Conservation (phyloP, 345 rosid species). For the Capsella bursapastoris region DNA sequence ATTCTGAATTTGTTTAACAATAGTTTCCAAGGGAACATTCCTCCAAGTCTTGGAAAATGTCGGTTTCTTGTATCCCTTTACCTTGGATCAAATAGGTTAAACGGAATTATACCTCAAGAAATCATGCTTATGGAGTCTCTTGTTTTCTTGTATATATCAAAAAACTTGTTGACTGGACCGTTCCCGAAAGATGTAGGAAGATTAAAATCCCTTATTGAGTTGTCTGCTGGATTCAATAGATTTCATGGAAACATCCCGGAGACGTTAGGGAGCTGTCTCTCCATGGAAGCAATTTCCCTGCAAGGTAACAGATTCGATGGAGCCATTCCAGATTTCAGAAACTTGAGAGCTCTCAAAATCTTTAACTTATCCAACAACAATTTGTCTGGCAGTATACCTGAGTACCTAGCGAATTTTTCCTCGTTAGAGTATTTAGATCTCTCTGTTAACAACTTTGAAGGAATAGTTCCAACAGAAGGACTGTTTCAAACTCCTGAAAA, state of each 20-base stretch:
- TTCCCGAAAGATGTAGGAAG: constrained; percentile 22
- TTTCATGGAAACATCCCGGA: constrained; percentile 10
- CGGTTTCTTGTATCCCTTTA: neutral
- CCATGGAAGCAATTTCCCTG: neutral
- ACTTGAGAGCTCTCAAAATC: neutral
- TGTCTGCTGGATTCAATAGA: neutral
- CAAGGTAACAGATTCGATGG: constrained; percentile 24
- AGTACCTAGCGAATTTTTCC: constrained; percentile 13
- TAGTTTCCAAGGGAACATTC: constrained; percentile 55
- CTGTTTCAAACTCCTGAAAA: constrained; percentile 23
- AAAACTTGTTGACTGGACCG: constrained; percentile 5
- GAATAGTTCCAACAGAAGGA: constrained; percentile 37
- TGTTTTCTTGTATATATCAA: neutral
- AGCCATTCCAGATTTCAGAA: constrained; percentile 31
- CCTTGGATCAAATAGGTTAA: neutral
- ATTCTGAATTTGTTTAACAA: constrained; percentile 50
- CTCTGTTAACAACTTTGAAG: constrained; percentile 41
- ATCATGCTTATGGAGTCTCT: neutral
- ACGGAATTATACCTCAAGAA: constrained; percentile 9
- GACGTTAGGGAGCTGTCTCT: constrained; percentile 20
- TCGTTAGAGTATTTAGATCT: constrained; percentile 15
- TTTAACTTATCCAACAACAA: constrained; percentile 17
- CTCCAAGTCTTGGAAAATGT: constrained; percentile 61
- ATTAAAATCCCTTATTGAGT: neutral
- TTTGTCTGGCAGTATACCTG: constrained; percentile 32